These are phyloP conservation scores for Aureobasidium sp. DNA, from an alignment of 2,329 filamentous ascomycete species.

Conservation along the genomic window DNA sequence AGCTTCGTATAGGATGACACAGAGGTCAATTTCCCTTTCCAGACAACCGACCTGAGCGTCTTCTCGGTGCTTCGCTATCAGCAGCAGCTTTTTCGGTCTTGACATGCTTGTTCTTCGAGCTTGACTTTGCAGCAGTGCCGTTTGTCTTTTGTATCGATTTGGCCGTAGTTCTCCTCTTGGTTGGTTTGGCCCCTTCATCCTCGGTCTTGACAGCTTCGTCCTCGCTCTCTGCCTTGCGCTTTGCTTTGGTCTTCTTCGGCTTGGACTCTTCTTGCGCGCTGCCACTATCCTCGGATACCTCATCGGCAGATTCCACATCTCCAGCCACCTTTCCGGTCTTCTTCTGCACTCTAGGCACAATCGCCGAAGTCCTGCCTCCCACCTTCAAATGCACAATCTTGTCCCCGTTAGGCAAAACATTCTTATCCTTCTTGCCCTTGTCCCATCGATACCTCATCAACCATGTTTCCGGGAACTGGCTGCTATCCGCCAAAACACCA, in stretches of 20 bases:
- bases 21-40: neutral
- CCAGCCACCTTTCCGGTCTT: slow-evolving; percentile 59
- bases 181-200: neutral
- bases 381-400: slow-evolving; percentile 83
- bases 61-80: neutral
- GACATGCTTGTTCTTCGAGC: slow-evolving; percentile 37
- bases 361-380: slow-evolving; percentile 83
- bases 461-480: slow-evolving; percentile 80
- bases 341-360: slow-evolving; percentile 79
- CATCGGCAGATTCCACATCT: slow-evolving; percentile 31
- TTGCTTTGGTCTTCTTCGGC: neutral
- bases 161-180: neutral
- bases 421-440: slow-evolving; percentile 70
- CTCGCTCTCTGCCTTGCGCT: neutral
- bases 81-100: slow-evolving; percentile 32
- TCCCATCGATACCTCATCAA: slow-evolving; percentile 55
- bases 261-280: slow-evolving; percentile 11
- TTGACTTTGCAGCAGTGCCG: neutral
- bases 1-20: too few species aligned
- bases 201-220: neutral
- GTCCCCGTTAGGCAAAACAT: slow-evolving; percentile 71
- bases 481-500: slow-evolving; percentile 71
- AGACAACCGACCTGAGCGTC: neutral
- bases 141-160: neutral
- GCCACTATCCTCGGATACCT: neutral